Evolutionary conservation across 2,329 filamentous ascomycete genomes (phyloP).

Genomic region (Penicillium sp.): DNA sequence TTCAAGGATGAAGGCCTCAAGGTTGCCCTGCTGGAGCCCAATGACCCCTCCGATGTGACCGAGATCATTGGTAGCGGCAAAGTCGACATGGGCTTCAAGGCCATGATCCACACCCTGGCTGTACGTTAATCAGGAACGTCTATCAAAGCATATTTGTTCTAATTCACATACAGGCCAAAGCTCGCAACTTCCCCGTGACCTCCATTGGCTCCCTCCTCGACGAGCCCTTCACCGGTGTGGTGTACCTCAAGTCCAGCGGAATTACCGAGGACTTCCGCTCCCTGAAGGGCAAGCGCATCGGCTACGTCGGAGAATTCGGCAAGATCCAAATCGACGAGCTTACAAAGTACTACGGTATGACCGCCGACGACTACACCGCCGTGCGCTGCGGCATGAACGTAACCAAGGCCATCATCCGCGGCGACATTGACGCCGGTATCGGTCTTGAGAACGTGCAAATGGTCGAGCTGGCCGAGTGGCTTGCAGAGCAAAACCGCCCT

Average conservation of each 20-base stretch:
- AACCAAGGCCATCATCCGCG: constrained; percentile 71
- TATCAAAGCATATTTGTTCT: not conserved
- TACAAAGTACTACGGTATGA: constrained; percentile 75
- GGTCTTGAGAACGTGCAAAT: constrained; percentile 81
- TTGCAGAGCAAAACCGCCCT: constrained; percentile 61
- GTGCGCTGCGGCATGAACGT: constrained; percentile 82
- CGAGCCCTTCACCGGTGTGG: constrained; percentile 76
- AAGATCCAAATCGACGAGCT: constrained; percentile 83
- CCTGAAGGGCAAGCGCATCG: constrained; percentile 73
- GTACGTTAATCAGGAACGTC: constrained; percentile 42
- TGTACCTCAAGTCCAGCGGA: constrained; percentile 72
- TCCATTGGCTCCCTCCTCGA: constrained; percentile 75
- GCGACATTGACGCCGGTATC: constrained; percentile 72
- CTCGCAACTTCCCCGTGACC: constrained; percentile 69
- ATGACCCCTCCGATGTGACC: constrained; percentile 78
- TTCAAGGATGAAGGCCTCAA: constrained; percentile 75
- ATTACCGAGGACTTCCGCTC: constrained; percentile 74
- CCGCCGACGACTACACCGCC: constrained; percentile 70
- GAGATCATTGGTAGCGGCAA: constrained; percentile 77
- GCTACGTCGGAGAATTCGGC: constrained; percentile 78
- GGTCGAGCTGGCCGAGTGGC: constrained; percentile 79
- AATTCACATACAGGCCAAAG: constrained; percentile 60
- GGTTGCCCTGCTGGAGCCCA: constrained; percentile 74
- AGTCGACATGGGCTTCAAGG: constrained; percentile 77
- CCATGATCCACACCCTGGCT: constrained; percentile 80